phyloP scores from a whole-genome alignment of 345 rosid species.

The Populus ilicifolia region DNA sequence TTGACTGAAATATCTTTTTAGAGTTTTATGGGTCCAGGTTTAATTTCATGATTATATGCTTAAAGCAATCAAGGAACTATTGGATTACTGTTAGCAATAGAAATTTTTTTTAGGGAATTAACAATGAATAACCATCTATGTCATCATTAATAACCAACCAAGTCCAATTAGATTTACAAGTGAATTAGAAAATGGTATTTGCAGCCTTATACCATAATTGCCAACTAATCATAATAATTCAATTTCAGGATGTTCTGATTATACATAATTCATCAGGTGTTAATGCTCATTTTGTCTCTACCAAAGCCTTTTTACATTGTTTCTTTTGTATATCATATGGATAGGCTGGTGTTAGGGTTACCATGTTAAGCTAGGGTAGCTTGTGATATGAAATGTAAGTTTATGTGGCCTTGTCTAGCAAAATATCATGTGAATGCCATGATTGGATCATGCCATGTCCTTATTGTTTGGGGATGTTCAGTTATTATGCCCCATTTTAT shows the following conservation, averaged over 20 bases:
- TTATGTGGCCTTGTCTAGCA: not conserved
- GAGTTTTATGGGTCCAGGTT: not conserved
- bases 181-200: not conserved
- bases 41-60: not conserved
- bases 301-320: not conserved
- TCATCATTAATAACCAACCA: not conserved
- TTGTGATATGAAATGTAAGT: not conserved
- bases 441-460: not conserved
- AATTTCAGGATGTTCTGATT: not conserved
- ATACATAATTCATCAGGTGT: not conserved
- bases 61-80: not conserved
- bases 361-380: not conserved
- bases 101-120: not conserved
- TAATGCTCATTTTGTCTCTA: not conserved
- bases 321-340: not conserved
- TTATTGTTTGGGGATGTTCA: not conserved
- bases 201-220: not conserved
- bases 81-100: not conserved
- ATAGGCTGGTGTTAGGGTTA: not conserved
- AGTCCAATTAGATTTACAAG: not conserved
- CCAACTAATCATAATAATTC: not conserved
- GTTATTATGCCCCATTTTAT: not conserved
- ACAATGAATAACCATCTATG: not conserved
- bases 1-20: not conserved
- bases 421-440: not conserved